Conservation (phyloP, 2,329 filamentous ascomycete species). For the Hypomyces perniciosus region DNA sequence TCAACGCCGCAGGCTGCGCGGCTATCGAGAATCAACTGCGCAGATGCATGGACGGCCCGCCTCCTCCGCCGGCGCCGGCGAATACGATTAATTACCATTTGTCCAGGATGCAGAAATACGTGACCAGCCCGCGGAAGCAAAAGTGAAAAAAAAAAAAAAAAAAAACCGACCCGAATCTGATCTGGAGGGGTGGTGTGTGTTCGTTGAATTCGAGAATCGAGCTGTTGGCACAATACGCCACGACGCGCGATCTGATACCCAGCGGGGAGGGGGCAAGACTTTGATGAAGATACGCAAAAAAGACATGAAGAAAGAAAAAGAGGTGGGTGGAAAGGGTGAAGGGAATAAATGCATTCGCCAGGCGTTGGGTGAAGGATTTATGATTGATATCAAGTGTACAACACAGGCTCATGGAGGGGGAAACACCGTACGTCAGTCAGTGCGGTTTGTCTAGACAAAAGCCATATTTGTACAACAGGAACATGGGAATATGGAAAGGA, state of each 20-base stretch:
- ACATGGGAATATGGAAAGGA: not conserved
- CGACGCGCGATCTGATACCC: not conserved
- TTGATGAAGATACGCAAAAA: not conserved
- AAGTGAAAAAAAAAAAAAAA: conserved; percentile 20
- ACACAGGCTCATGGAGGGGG: not conserved
- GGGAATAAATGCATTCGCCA: not conserved
- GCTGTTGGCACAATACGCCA: not conserved
- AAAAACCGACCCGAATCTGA: not conserved
- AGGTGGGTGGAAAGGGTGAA: not conserved
- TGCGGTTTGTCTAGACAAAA: too few relatives aligned
- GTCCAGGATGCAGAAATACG: conserved; percentile 65
- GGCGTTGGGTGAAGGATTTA: not conserved
- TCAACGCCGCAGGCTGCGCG: conserved; percentile 54
- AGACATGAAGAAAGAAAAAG: not conserved
- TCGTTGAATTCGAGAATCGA: not conserved
- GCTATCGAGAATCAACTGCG: conserved; percentile 56
- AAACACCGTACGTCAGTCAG: too few relatives aligned
- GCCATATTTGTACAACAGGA: not conserved
- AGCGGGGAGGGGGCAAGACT: not conserved
- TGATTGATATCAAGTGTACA: conserved; percentile 6
- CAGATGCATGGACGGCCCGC: conserved; percentile 74
- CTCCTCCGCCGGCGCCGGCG: conserved; percentile 40
- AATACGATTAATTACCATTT: conserved; percentile 94
- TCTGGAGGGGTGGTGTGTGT: too few relatives aligned
- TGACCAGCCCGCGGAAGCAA: conserved; percentile 43